Evolutionary conservation across 257 asterid genomes (phyloP).

Genomic region (Mitragyna speciosa): DNA sequence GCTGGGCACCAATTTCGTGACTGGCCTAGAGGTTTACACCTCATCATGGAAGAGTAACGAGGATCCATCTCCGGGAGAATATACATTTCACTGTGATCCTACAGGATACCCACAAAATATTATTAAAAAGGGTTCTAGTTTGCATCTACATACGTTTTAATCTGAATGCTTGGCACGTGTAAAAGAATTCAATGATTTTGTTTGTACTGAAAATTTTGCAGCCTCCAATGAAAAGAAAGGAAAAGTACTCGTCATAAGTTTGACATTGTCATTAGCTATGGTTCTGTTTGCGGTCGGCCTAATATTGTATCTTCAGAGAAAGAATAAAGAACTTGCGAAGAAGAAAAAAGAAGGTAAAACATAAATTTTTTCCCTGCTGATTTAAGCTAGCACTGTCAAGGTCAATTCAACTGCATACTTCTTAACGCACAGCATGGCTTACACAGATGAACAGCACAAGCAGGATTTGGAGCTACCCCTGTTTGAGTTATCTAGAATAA

Average conservation of each 20-base stretch:
- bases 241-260: not conserved
- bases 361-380: not conserved
- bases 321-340: constrained; percentile 6
- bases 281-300: constrained; percentile 12
- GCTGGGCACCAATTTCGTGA: constrained; percentile 32
- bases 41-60: constrained; percentile 37
- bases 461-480: constrained; percentile 27
- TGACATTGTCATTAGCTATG: not conserved
- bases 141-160: not conserved
- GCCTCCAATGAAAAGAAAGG: not conserved
- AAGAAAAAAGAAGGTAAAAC: constrained; percentile 9
- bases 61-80: constrained; percentile 37
- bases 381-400: not conserved
- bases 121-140: constrained; percentile 2
- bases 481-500: constrained; percentile 23
- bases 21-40: constrained; percentile 23
- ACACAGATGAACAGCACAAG: constrained; percentile 1
- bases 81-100: constrained; percentile 21
- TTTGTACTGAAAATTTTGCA: not conserved
- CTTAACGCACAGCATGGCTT: not conserved
- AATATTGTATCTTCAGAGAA: not conserved
- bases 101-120: constrained; percentile 38
- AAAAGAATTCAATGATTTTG: not conserved
- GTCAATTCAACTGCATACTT: not conserved
- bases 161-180: not conserved